Conservation (phyloP, 2,329 filamentous ascomycete genomes). For the Penicillium sp. region DNA sequence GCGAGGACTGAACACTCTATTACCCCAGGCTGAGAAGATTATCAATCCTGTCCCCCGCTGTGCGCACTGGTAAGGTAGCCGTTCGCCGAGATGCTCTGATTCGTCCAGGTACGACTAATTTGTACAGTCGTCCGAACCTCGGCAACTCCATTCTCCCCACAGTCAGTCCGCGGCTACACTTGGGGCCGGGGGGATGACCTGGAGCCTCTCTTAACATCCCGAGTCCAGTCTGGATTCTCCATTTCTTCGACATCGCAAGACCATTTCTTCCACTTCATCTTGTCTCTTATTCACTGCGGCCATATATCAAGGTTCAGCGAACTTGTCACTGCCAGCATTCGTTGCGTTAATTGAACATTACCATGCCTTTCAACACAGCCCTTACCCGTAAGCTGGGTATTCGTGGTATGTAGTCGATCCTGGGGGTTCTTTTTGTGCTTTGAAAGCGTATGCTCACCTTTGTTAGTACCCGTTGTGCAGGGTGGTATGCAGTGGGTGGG, state of each 20-base stretch:
- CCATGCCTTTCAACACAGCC: constrained; percentile 60
- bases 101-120: constrained; percentile 3
- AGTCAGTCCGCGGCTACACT: constrained; percentile 21
- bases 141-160: constrained; percentile 26
- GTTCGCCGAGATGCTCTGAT: not conserved
- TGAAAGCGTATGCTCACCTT: constrained; percentile 2
- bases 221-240: constrained; percentile 8
- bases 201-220: too few species aligned
- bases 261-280: constrained; percentile 1
- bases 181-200: constrained; percentile 2
- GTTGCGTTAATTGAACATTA: not conserved
- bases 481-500: constrained; percentile 54
- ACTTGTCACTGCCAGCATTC: not conserved
- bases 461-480: constrained; percentile 44
- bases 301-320: not conserved
- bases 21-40: not conserved
- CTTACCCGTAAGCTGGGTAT: constrained; percentile 57
- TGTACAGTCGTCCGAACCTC: constrained; percentile 21
- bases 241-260: constrained; percentile 2
- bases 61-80: not conserved
- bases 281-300: not conserved
- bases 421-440: not conserved
- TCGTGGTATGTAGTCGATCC: constrained; percentile 26
- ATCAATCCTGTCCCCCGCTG: not conserved
- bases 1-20: not conserved